Base-by-base conservation (phyloP, 805 yeast genomes). In the Saccharomyces paradoxus region DNA sequence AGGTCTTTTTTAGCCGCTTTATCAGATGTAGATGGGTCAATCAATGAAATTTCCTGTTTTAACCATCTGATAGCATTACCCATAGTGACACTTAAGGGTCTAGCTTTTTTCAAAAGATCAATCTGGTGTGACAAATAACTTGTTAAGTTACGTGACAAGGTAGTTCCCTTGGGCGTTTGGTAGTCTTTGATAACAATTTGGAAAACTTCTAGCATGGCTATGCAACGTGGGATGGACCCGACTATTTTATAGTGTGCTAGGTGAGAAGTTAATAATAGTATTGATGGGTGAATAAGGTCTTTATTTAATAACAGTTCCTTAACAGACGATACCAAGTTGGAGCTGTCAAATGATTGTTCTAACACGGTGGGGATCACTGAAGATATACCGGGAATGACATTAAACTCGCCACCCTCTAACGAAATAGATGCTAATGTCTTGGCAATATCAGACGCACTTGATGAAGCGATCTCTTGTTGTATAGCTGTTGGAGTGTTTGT, bases 11-110 rank as follows among this genome's bases (percentile, higher is more conserved):
- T 90, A 28, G 97, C 96, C 31, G 78, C 79, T 17, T 60, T 56
- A 55, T 74, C 78, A 2, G 73, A 65, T 30, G 82, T 75, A 58
- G 87, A 95, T 54, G 91, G 83, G 55, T 90, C 84, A 50, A 92
- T 81, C 47, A 81, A 78, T 0, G 97, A 83, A 53, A 94, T 92
- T 68, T 88, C 92, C 74, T 92, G 98, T 66, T 94, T 94, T 59
- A 94, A 78, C 97, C 97, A 91, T 63, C 99, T 82, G 60, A 94
- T 94, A 2, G 97, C 92, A 73, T 91, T 94, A 53, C 99, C 99
- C 99, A 94, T 94, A 0, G 96, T 81, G 2, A 91, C 87, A 54
- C 94, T 83, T 50, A 94, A 77, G 0, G 98, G 97, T 58, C 99
- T 81, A 2, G 97, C 91, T 9, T 89, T 82, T 63, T 89, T 92